Base-by-base conservation (phyloP, 1,284 basidiomycete species). In the Cryptococcus hybrid region DNA sequence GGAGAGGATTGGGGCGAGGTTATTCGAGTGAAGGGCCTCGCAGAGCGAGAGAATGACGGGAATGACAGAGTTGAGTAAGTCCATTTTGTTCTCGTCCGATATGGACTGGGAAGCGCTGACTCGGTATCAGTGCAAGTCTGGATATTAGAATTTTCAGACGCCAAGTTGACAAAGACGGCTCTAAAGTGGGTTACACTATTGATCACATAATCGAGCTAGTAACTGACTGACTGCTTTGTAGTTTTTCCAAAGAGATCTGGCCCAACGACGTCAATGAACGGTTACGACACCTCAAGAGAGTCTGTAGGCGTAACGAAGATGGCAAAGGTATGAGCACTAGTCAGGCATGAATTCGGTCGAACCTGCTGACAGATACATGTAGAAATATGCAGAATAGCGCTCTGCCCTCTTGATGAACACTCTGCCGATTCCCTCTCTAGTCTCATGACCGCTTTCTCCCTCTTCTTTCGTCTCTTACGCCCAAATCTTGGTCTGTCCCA, bases 141-240 rank as follows among this genome's bases (percentile, higher is more conserved):
- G 91, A 87, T 85, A 7, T 85, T 92, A n/a, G 87, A 92, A 67
- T 83, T 95, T n/a, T 82, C 84, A 0, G 84, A 90, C 62, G 82
- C 83, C 13, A 82, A 81, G 47, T 75, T 85, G 57, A 87, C 86
- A 24, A 82, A 84, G 5, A 71, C 80, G 1, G 80, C 90, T 74
- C 79, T 92, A 7, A 86, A 83, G 88, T 89, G 69, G 54, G 82
- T 76, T 37, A 15, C 30, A 37, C n/a, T n/a, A 7, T 3, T 30
- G n/a, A 24, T 9, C 7, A 39, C 50, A 39, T 8, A 48, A 13
- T 8, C n/a, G 24, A 18, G 47, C 15, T 47, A 46, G 34, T 36
- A 34, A 47, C 59, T 52, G 52, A 37, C 59, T 3, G 15, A n/a
- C 34, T 59, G n/a, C 15, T 42, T 42, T 30, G 35, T 46, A 70